A percentile compares a stretch with the other conserved stretches of the same genome.
These are phyloP conservation scores for Lyophyllum decastes DNA, from an alignment of 768 basidiomycete species.

Conservation along the genomic window DNA sequence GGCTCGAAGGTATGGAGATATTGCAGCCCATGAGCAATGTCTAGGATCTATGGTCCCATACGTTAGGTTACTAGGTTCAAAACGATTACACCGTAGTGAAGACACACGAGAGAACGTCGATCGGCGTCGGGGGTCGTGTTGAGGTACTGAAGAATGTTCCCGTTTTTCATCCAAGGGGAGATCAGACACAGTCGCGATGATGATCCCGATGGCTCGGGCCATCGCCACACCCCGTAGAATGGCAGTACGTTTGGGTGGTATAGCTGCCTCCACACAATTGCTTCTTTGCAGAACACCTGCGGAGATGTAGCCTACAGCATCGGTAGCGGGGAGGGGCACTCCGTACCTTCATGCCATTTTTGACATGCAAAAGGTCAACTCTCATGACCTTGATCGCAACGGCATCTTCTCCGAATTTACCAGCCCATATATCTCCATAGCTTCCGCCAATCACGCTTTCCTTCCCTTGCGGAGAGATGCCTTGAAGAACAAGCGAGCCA, in stretches of 20 bases:
- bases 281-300: constrained; percentile 11
- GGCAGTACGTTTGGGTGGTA: constrained; percentile 8
- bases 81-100: neutral
- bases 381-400: constrained; percentile 14
- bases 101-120: constrained; percentile 2
- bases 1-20: constrained; percentile 12
- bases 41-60: neutral
- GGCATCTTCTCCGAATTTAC: neutral
- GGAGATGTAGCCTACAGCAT: neutral
- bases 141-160: constrained; percentile 8
- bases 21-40: constrained; percentile 6
- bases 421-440: constrained; percentile 11
- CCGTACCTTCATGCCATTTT: neutral
- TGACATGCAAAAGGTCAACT: neutral
- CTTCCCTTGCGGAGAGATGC: neutral
- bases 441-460: constrained; percentile 6
- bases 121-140: constrained; percentile 3
- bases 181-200: constrained; percentile 5
- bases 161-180: constrained; percentile 12
- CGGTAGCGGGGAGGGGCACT: too few relatives aligned
- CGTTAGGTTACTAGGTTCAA: neutral
- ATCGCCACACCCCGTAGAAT: constrained; percentile 9
- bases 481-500: constrained; percentile 7
- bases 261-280: constrained; percentile 12
- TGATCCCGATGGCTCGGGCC: neutral